These are phyloP conservation scores for Aspergillus felis DNA, from an alignment of 2,329 filamentous ascomycete genomes.

Conservation along the genomic window DNA sequence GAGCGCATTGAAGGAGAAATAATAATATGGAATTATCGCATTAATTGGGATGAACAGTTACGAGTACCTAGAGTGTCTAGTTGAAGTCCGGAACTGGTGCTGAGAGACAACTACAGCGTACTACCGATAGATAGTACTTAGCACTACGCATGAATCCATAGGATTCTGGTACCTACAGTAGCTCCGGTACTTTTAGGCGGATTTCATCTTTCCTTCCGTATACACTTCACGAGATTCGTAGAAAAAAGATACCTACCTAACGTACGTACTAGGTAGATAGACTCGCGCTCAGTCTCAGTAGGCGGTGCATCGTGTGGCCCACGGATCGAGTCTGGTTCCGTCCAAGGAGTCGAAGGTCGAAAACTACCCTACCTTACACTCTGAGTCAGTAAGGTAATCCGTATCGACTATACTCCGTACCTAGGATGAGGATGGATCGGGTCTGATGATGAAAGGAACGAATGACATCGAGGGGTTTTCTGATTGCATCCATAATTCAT, in stretches of 20 bases:
- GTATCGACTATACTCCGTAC: not conserved
- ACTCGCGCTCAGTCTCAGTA: not conserved
- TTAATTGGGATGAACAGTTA: not conserved
- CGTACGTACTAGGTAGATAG: too few relatives aligned
- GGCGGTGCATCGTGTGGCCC: conserved; percentile 6
- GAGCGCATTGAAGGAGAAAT: not conserved
- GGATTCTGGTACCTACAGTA: not conserved
- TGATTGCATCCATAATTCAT: not conserved
- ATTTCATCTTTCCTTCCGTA: not conserved
- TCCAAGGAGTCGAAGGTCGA: conserved; percentile 6
- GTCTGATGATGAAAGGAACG: not conserved
- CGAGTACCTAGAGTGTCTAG: not conserved
- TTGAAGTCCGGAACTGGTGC: conserved; percentile 10
- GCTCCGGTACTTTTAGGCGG: not conserved
- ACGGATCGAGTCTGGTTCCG: conserved; percentile 16
- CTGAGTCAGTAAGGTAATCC: too few relatives aligned
- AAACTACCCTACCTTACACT: too few relatives aligned
- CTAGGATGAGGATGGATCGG: not conserved
- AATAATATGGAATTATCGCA: not conserved
- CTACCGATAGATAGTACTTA: not conserved
- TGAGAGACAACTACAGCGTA: not conserved
- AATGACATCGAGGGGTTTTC: not conserved
- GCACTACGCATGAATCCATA: not conserved
- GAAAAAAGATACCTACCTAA: too few relatives aligned
- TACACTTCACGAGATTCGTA: not conserved